Base-by-base conservation (phyloP, 75 land plant genomes). In the Pseudotsuga menziesii region DNA sequence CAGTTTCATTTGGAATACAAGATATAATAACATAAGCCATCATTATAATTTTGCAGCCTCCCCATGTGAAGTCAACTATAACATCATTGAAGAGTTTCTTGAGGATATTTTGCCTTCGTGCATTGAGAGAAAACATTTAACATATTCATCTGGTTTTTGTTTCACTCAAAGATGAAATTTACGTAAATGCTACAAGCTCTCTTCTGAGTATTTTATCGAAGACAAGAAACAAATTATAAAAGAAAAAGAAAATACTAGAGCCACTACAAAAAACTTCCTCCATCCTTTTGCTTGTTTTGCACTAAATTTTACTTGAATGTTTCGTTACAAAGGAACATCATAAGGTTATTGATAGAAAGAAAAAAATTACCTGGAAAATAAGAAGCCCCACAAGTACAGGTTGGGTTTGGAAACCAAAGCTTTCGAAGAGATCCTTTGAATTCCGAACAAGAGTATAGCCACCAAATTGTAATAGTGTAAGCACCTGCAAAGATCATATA, bases 401-500 rank as follows among this genome's bases (percentile, higher is more conserved):
- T 72, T 97, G 96, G 17, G 96, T 79, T 39, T 90, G 82, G 80
- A 97, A 97, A 12, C 99, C 99, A 90, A 97, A 97, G 79, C 99
- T 97, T 55, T 75, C 83, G 73, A 97, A 97, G 56, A 97, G 80
- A 60, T 95, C 98, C 11, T 70, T 89, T 35, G 99, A 91, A 72
- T 93, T 97, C 57, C 99, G 91, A 23, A 97, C 98, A 55, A 97
- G 85, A 27, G 96, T 89, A 78, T 95, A 97, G 36, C 99, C 99
- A 61, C 95, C 99, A 82, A 95, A 97, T 83, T 97, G 98, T 82
- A 95, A 80, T 57, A 97, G 80, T 57, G 94, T 88, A 56, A 97
- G 88, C 54, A 93, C 82, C 99, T 96, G 89, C 77, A 73, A 56
- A 57, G 44, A 29, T 14, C 59, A 80, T 29, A 57, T 3, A 52